Conservation (phyloP, 306 rosid genomes). For the Alnus glutinosa region DNA sequence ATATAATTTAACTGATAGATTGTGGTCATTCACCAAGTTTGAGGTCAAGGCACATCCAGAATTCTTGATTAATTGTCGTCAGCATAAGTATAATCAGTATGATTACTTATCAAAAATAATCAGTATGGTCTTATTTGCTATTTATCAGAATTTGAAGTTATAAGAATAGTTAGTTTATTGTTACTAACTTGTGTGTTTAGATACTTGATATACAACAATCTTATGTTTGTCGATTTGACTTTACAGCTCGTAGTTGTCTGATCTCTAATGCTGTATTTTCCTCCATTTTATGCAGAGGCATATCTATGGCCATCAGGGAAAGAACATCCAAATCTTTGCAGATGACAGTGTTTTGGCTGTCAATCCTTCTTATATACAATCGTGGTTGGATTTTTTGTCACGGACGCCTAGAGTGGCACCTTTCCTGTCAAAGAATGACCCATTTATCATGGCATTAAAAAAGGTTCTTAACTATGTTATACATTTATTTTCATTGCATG, state of each 20-base stretch:
- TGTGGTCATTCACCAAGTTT: no score
- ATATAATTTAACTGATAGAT: no score
- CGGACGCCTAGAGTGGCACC: slow-evolving; percentile 95
- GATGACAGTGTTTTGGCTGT: slow-evolving; percentile 84
- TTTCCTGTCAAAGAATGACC: slow-evolving; percentile 80
- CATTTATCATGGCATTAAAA: slow-evolving; percentile 71
- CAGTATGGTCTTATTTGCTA: background rate
- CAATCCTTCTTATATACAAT: slow-evolving; percentile 81
- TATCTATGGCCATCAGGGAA: slow-evolving; percentile 84
- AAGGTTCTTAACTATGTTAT: slow-evolving; percentile 58
- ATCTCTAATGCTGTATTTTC: slow-evolving; percentile 17
- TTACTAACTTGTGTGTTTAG: background rate
- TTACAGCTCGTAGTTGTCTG: background rate
- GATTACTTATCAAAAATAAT: no score
- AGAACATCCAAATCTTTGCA: slow-evolving; percentile 70
- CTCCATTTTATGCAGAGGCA: slow-evolving; percentile 72
- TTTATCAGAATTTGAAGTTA: background rate
- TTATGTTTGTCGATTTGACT: background rate
- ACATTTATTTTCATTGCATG: background rate
- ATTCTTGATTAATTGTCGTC: no score
- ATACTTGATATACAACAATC: background rate
- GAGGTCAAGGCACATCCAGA: no score
- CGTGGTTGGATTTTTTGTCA: slow-evolving; percentile 89
- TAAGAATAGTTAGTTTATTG: background rate
- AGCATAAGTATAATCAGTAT: no score